phyloP scores from a whole-genome alignment of 257 asterid genomes.

The Solanum infundibuliforme region DNA sequence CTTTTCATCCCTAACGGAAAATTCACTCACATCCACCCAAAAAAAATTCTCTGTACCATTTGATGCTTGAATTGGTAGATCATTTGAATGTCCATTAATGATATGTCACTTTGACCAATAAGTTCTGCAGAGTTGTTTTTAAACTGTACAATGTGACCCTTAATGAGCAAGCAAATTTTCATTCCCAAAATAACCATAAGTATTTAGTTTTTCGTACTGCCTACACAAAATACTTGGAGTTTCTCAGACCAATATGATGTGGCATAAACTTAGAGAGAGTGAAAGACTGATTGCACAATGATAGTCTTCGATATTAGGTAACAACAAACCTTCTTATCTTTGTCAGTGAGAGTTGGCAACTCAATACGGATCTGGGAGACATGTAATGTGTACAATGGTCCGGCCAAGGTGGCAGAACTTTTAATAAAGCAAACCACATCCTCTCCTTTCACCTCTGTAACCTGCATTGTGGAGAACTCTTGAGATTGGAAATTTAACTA shows the following conservation, averaged over 20 bases:
- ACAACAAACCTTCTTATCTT: constrained; percentile 69
- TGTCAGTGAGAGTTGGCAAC: constrained; percentile 72
- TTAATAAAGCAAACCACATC: constrained; percentile 71
- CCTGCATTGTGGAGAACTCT: constrained; percentile 30
- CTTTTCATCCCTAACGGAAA: neutral
- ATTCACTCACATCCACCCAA: neutral
- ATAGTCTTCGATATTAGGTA: neutral
- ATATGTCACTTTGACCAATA: neutral
- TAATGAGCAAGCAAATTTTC: neutral
- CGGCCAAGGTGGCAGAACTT: constrained; percentile 86
- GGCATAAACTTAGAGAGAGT: neutral
- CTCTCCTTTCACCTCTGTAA: constrained; percentile 54
- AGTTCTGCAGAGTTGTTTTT: neutral
- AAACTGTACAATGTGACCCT: neutral
- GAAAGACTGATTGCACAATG: neutral
- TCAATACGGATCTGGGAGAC: constrained; percentile 86
- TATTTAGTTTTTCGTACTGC: neutral
- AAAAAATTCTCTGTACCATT: neutral
- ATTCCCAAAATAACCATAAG: neutral
- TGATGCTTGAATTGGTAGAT: neutral
- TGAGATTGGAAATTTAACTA: neutral
- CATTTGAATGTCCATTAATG: neutral
- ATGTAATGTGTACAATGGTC: constrained; percentile 78
- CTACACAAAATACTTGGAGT: neutral
- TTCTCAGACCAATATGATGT: neutral